Evolutionary conservation across 148 eudicot species (phyloP).

Genomic region (Silene conica): DNA sequence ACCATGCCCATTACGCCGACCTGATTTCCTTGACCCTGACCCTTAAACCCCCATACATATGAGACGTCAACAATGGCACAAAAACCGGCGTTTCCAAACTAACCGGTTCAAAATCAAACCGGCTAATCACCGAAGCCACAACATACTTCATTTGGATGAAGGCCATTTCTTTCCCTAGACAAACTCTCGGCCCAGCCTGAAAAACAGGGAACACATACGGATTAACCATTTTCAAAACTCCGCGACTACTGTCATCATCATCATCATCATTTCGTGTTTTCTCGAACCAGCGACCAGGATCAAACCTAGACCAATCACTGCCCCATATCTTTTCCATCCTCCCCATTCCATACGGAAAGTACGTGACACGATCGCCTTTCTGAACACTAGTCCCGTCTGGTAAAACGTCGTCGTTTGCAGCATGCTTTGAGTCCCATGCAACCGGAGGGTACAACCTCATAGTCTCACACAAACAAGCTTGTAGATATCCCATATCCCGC

Average conservation of each 20-base stretch:
- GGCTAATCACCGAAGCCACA: conserved; percentile 55
- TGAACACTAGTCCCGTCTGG: conserved; percentile 69
- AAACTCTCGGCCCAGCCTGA: conserved; percentile 93
- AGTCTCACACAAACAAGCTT: conserved; percentile 67
- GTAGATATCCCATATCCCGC: conserved; percentile 44
- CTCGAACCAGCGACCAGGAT: conserved; percentile 69
- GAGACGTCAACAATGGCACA: conserved; percentile 72
- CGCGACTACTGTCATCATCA: not conserved
- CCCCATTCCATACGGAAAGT: conserved; percentile 87
- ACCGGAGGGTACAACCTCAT: conserved; percentile 91
- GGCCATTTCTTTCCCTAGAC: conserved; percentile 90
- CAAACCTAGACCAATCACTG: conserved; percentile 47
- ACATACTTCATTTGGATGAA: conserved; percentile 85
- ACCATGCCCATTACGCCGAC: not conserved
- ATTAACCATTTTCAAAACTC: conserved; percentile 39
- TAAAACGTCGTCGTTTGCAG: conserved; percentile 48
- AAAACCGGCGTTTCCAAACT: conserved; percentile 43
- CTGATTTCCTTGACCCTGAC: conserved; percentile 47
- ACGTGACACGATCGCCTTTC: conserved; percentile 66
- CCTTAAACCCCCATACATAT: conserved; percentile 74
- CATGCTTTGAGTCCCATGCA: conserved; percentile 95
- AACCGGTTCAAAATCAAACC: conserved; percentile 57
- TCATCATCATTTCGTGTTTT: conserved; percentile 9
- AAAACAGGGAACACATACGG: conserved; percentile 73
- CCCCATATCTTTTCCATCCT: conserved; percentile 88